Evolutionary conservation across 139 green algal species (phyloP).

Genomic region (Diplosphaera chodatii): DNA sequence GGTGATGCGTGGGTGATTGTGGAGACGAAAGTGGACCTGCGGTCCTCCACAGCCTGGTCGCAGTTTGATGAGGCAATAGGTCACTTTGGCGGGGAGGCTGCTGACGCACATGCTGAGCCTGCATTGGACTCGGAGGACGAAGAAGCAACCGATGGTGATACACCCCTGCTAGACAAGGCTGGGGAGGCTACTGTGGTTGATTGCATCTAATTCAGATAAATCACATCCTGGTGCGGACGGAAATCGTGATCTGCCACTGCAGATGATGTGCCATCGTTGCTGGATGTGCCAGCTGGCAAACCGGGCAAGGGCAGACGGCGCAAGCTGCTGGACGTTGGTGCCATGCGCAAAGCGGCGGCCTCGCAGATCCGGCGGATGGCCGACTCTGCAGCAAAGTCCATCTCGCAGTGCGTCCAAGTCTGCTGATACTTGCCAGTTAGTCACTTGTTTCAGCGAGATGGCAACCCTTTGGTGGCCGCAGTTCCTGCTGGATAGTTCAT

Average conservation of each 20-base stretch:
- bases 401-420: constrained; percentile 14
- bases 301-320: not conserved
- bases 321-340: not conserved
- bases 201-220: too few relatives aligned
- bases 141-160: not conserved
- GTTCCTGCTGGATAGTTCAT: too few relatives aligned
- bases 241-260: too few relatives aligned
- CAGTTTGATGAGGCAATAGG: constrained; percentile 31
- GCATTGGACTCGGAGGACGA: not conserved
- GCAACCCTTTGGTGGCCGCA: too few relatives aligned
- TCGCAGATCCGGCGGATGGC: constrained; percentile 19
- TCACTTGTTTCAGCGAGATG: too few relatives aligned
- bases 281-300: not conserved
- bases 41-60: constrained; percentile 35
- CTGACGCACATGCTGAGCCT: not conserved
- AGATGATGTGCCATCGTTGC: not conserved
- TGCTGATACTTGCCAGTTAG: too few relatives aligned
- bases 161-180: too few relatives aligned
- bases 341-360: constrained; percentile 10
- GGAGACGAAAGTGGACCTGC: constrained; percentile 40
- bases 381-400: constrained; percentile 16
- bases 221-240: too few relatives aligned
- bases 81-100: constrained; percentile 7
- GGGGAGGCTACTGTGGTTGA: too few relatives aligned
- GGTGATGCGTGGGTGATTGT: constrained; percentile 34